These are phyloP conservation scores for Dalbergia oliveri DNA, from an alignment of 306 rosid species.

Conservation along the genomic window DNA sequence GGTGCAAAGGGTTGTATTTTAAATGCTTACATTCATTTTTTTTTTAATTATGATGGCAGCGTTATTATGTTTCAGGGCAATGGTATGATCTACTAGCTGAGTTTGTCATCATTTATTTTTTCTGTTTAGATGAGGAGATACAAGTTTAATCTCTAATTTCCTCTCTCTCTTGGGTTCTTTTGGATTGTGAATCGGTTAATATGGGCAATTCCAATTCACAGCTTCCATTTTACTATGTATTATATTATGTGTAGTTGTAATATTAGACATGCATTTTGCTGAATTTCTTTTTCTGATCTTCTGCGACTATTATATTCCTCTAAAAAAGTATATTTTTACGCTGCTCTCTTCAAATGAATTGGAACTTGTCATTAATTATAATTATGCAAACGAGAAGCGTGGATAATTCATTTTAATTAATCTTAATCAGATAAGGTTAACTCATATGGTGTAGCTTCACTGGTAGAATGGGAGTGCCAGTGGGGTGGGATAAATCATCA, in stretches of 20 bases:
- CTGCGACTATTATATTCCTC: neutral
- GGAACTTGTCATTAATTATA: neutral
- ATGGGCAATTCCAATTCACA: constrained; percentile 37
- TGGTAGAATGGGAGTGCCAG: neutral
- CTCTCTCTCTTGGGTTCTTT: neutral
- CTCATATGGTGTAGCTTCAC: neutral
- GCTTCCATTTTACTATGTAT: too few relatives aligned
- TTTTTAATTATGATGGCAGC: constrained; percentile 39
- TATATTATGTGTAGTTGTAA: neutral
- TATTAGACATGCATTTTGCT: constrained; percentile 7
- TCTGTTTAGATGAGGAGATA: constrained; percentile 38
- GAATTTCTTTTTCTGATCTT: neutral
- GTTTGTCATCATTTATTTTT: constrained; percentile 15
- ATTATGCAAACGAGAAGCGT: neutral
- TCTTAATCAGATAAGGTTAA: neutral
- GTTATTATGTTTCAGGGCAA: constrained; percentile 49
- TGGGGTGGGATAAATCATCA: neutral
- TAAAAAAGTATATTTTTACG: neutral
- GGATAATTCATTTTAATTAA: neutral
- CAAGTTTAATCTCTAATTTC: constrained; percentile 38
- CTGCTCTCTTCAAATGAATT: neutral
- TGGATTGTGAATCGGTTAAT: constrained; percentile 37
- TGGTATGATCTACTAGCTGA: constrained; percentile 41
- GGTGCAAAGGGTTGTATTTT: constrained; percentile 40
- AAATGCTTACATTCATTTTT: constrained; percentile 48